Evolutionary conservation across 1,284 basidiomycete species (phyloP).

Genomic region (Malassezia japonica): DNA sequence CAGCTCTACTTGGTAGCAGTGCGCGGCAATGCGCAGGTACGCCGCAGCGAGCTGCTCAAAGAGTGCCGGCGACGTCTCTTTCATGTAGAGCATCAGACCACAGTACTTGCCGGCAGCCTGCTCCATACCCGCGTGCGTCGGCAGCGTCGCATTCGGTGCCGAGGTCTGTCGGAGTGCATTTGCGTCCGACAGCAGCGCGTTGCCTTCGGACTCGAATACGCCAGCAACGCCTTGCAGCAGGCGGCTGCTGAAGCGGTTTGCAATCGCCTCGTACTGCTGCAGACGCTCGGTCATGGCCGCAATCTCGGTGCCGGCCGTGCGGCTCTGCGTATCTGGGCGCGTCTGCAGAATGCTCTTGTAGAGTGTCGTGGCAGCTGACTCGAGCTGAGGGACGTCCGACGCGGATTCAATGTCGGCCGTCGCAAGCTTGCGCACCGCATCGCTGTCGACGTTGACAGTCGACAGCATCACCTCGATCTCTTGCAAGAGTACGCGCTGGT

Average conservation of each 20-base stretch:
- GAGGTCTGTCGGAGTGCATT: constrained; percentile 19
- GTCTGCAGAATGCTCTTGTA: constrained; percentile 90
- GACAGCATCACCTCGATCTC: constrained; percentile 55
- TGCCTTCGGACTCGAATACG: constrained; percentile 59
- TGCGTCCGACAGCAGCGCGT: constrained; percentile 26
- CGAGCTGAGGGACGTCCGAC: constrained; percentile 61
- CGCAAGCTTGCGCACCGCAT: constrained; percentile 65
- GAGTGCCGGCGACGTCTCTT: constrained; percentile 61
- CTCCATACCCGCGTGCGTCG: constrained; percentile 54
- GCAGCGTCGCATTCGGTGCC: constrained; percentile 30
- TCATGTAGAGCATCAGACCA: constrained; percentile 81
- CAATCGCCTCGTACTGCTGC: constrained; percentile 76
- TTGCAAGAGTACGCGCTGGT: constrained; percentile 60
- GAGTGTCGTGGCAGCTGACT: constrained; percentile 72
- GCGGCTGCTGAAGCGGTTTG: constrained; percentile 80
- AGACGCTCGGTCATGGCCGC: constrained; percentile 74
- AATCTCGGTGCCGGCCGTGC: constrained; percentile 52
- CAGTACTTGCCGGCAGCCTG: constrained; percentile 74
- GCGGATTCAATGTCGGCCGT: constrained; percentile 75
- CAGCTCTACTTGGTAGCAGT: constrained; percentile 37
- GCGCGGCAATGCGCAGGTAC: constrained; percentile 33
- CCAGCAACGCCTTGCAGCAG: constrained; percentile 78
- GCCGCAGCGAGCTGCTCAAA: constrained; percentile 34
- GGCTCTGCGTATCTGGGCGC: constrained; percentile 62
- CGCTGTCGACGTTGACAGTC: constrained; percentile 80